Conservation (phyloP, 1,284 basidiomycete species). For the Naganishia liquefaciens region DNA sequence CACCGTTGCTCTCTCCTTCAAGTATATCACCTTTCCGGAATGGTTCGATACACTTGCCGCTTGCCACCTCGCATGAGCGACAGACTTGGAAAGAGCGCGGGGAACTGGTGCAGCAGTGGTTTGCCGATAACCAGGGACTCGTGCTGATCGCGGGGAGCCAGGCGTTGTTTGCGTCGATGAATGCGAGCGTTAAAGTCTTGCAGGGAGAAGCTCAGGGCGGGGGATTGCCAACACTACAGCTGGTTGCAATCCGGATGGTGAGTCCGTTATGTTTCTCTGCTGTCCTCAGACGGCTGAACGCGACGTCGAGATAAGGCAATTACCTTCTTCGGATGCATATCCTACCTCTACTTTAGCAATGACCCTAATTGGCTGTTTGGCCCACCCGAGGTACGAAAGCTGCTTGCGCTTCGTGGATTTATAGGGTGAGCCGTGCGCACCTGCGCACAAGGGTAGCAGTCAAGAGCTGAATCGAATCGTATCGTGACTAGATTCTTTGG, state of each 20-base stretch:
- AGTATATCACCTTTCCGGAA: background rate
- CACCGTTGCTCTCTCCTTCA: constrained; percentile 1
- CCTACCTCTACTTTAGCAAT: constrained; percentile 58
- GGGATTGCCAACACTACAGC: constrained; percentile 43
- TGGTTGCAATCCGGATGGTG: constrained; percentile 61
- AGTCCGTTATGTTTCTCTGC: constrained; percentile 8
- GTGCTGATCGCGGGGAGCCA: constrained; percentile 64
- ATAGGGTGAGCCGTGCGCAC: constrained; percentile 54
- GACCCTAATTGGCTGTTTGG: constrained; percentile 68
- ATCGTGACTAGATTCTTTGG: constrained; percentile 38
- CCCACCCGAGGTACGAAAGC: constrained; percentile 64
- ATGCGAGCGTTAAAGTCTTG: constrained; percentile 27
- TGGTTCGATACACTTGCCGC: constrained; percentile 5
- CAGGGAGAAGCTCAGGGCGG: constrained; percentile 28
- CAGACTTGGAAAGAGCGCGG: background rate
- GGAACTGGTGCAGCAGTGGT: constrained; percentile 29
- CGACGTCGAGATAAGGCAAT: constrained; percentile 48
- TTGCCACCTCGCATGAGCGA: background rate
- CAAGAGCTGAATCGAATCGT: too few relatives aligned
- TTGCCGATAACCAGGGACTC: constrained; percentile 61
- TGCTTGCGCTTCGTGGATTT: constrained; percentile 65
- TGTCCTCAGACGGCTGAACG: constrained; percentile 41
- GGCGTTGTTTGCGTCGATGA: constrained; percentile 60
- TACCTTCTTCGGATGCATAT: constrained; percentile 57
- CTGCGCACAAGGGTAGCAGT: too few relatives aligned